Evolutionary conservation across 495 filamentous ascomycete species (phyloP).

Genomic region (Trichoderma asperelloides): DNA sequence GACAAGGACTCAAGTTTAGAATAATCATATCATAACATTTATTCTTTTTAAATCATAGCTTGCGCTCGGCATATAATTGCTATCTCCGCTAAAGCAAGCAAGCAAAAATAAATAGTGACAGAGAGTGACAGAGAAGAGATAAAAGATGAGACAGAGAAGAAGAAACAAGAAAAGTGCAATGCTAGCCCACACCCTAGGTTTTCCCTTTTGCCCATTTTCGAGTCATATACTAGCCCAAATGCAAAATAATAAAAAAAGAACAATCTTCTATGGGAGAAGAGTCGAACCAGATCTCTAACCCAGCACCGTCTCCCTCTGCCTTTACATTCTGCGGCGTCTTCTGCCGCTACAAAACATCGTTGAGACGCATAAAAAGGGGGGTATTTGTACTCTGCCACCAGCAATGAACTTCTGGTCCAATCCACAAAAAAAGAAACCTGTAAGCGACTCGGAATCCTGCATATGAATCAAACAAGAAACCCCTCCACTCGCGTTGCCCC

Average conservation of each 20-base stretch:
- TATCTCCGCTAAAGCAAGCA: neutral
- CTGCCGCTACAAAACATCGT: neutral
- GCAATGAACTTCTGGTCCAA: neutral
- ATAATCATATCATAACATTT: neutral
- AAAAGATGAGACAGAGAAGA: neutral
- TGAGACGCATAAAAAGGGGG: neutral
- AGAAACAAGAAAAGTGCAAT: neutral
- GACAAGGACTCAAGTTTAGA: neutral
- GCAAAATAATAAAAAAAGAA: neutral
- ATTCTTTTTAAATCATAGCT: neutral
- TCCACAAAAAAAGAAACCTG: neutral
- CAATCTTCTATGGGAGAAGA: neutral
- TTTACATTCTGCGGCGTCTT: neutral
- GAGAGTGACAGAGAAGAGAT: neutral
- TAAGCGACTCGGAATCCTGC: conserved; percentile 2
- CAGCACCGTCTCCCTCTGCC: neutral
- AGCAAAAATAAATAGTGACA: neutral
- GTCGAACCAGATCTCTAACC: neutral
- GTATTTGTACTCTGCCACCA: neutral
- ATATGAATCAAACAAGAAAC: neutral
- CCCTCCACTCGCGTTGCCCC: neutral
- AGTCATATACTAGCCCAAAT: conserved; percentile 3
- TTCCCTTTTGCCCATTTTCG: neutral
- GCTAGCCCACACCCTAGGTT: neutral
- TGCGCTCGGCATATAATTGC: neutral